A percentile compares a stretch with the other conserved stretches of the same genome.
Evolutionary conservation across 352 stramenopile species (phyloP).

Genomic region (Phytopythium helicoides): DNA sequence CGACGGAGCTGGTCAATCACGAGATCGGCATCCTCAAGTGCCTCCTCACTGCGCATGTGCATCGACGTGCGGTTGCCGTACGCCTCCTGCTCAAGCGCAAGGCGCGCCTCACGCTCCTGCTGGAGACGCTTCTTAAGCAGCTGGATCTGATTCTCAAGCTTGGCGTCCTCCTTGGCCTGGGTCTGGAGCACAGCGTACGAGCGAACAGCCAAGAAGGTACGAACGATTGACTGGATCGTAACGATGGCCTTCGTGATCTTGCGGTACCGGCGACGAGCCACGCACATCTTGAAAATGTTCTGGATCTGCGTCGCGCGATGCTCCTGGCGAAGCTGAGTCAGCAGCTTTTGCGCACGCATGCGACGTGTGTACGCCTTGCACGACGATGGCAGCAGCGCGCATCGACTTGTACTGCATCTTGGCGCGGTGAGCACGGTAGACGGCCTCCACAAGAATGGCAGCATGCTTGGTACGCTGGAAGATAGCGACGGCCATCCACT

Average conservation of each 20-base stretch:
- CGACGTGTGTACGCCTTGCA: constrained; percentile 71
- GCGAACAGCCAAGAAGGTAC: constrained; percentile 77
- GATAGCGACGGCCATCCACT: constrained; percentile 67
- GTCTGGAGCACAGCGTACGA: constrained; percentile 69
- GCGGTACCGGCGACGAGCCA: constrained; percentile 58
- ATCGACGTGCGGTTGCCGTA: constrained; percentile 69
- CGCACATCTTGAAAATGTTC: constrained; percentile 82
- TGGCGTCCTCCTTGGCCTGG: constrained; percentile 93
- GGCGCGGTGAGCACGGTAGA: constrained; percentile 41
- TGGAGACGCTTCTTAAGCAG: constrained; percentile 90
- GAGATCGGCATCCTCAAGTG: constrained; percentile 73
- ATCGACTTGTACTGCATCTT: constrained; percentile 60
- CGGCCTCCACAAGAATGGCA: constrained; percentile 57
- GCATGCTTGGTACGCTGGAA: constrained; percentile 62
- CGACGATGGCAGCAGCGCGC: constrained; percentile 49
- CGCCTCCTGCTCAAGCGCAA: constrained; percentile 76
- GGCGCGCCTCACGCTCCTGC: constrained; percentile 85
- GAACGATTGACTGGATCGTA: constrained; percentile 79
- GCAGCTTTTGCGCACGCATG: constrained; percentile 52
- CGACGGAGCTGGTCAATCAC: constrained; percentile 83
- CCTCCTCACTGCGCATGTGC: constrained; percentile 77
- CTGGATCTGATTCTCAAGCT: constrained; percentile 95
- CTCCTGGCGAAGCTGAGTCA: constrained; percentile 57
- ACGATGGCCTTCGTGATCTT: constrained; percentile 68
- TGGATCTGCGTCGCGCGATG: constrained; percentile 81